Base-by-base conservation (phyloP, 2,329 filamentous ascomycete species). In the Pseudogymnoascus sp. region DNA sequence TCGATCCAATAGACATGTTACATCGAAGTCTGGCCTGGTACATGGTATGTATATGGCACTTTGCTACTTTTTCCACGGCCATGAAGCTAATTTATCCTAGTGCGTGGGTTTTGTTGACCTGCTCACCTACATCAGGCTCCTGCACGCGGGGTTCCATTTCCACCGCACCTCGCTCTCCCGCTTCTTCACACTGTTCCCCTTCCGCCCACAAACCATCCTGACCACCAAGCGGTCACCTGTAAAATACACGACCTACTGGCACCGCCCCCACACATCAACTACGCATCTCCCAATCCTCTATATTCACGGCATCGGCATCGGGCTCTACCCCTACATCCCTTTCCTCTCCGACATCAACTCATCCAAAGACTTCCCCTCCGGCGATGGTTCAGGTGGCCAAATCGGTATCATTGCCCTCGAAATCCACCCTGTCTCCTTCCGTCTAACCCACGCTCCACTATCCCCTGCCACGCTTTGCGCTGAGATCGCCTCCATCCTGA, bases 261-360 rank as follows among this genome's bases (percentile, higher is more conserved):
- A 84, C 67, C 79, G 81, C 26, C 80, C 80, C 9, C 85, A 88
- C 67, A 86, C 79, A 0, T 85, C 85, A 1, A 80, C 78, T 63
- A 82, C 77, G 0, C 78, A 78, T 44, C 76, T 83, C 2, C 85
- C 85, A 0, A 71, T 88, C 13, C 72, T 88, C 5, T 87, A 86
- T 70, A 79, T 88, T 28, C 85, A 88, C 67, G 85, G 86, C 31
- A 86, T 87, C 63, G 83, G 84, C 47, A 79, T 86, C 64, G 83
- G 83, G 0, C 72, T 87, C 2, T 80, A 83, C 67, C 80, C 83
- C 0, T 85, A 87, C 67, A 76, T 80, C 19, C 75, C 77, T 26
- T 84, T 85, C 68, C 71, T 87, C 10, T 72, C 74, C 61, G 78
- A 84, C 63, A 73, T 87, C 61, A 81, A 82, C 66, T 28, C 31